Base-by-base conservation (phyloP, 108 stramenopile species). In the Licmophora abbreviata region DNA sequence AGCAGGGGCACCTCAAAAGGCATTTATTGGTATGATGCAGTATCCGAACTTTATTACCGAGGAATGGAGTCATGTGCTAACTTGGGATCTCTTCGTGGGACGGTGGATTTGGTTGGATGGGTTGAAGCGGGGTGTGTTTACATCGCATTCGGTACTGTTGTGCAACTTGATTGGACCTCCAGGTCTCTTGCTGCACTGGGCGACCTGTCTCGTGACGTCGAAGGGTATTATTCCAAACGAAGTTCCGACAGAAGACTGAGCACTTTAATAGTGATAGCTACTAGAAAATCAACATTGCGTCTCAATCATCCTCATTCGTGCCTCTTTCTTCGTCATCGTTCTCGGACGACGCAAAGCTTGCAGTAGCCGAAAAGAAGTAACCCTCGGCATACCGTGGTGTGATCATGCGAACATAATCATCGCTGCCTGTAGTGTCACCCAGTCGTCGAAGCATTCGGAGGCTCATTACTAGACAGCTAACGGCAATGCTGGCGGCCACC, bases 71-170 rank as follows among this genome's bases (percentile, higher is more conserved):
- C 92, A 93, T 36, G 92, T 93, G 0, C 47, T 93, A 42, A 93
- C 86, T 4, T 93, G 92, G 92, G 92, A 93, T 64, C 66, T 93
- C 21, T 90, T 90, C 51, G 92, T 93, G 6, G 92, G 88, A n/a
- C 58, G 92, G 10, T 87, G 63, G 66, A 80, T 93, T 20, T 93
- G 92, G 92, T 56, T 90, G 48, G 88, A 88, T 60, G 92, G 92
- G 4, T 53, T 88, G 41, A 58, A 50, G 40, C 63, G 85, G n/a
- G 85, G 83, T 7, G 60, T 93, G 15, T 85, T 83, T 56, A 90
- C 92, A 8, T 51, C 68, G 0, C 83, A 79, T 61, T 86, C 88
- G 20, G 85, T 93, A 1, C 51, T 93, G 32, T 64, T 93, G 29
- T 76, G 76, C 48, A 93, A 93, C 54, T 54, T 93, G 29, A 93